A percentile compares a stretch with the other conserved stretches of the same genome.
These are phyloP conservation scores for Paecilomyces niveus DNA, from an alignment of 2,329 filamentous ascomycete species.

Conservation along the genomic window DNA sequence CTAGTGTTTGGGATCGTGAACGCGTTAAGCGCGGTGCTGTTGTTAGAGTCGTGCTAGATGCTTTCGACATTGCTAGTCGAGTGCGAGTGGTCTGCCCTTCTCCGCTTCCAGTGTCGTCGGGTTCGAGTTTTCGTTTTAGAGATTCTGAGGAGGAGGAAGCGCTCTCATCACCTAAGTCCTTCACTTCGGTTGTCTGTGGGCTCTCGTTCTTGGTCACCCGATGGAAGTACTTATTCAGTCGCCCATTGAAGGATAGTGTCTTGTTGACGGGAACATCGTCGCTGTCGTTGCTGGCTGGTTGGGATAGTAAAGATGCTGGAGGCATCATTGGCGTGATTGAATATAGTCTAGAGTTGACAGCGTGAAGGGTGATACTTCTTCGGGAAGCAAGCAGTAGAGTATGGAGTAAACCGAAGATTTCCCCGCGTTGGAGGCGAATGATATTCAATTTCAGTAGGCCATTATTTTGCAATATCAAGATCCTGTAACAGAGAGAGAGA, in stretches of 20 bases:
- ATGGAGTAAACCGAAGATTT: too few species aligned
- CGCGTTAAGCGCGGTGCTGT: slow-evolving; percentile 9
- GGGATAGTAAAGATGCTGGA: not conserved
- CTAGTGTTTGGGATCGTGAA: slow-evolving; percentile 6
- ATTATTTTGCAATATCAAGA: not conserved
- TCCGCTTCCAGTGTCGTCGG: not conserved
- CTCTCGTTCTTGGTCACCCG: slow-evolving; percentile 3
- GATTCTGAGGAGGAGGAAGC: not conserved
- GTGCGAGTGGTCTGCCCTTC: not conserved
- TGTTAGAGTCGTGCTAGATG: not conserved
- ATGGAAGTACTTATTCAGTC: slow-evolving; percentile 27
- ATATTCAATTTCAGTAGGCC: not conserved
- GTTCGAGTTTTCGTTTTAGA: slow-evolving; percentile 9
- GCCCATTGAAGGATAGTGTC: slow-evolving; percentile 28
- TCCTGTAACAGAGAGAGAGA: not conserved
- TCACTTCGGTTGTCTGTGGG: not conserved
- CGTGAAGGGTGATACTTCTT: not conserved
- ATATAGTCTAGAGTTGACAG: not conserved
- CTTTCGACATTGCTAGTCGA: not conserved
- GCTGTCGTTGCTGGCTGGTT: not conserved
- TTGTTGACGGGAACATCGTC: slow-evolving; percentile 26
- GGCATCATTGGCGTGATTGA: not conserved
- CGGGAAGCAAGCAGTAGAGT: too few species aligned
- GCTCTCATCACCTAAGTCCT: not conserved
- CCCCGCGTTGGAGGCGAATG: not conserved